Evolutionary conservation across 805 yeast species (phyloP), one percentile per base, ranked within the genome.

Genomic region (Ogataea allantospora): DNA sequence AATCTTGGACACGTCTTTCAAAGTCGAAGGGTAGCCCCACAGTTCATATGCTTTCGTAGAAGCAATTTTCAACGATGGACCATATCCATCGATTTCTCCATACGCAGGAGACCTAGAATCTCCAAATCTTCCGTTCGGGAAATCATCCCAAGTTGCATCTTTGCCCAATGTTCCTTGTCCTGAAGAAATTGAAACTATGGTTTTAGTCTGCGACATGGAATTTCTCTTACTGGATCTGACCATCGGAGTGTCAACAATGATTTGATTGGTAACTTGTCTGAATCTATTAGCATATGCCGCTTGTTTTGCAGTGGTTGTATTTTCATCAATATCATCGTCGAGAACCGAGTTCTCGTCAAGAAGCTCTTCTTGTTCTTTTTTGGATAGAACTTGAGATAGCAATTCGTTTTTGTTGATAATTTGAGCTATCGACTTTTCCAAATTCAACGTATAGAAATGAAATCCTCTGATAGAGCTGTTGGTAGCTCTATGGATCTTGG

Each of bases 61-160:
- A 6, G 82, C 74, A 4, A 87, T 80, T 55, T 89, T 89, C 53
- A 93, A 73, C 2, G 84, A 77, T 0, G 97, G 96, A 2, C 98
- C 98, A 60, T 91, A 93, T 20, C 98, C 98, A 60, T 89, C 97
- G 52, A 91, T 87, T 65, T 91, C 97, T 68, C 98, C 99, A 62
- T 85, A 91, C 1, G 98, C 98, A 13, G 97, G 96, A 22, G 96
- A 87, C 53, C 93, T 72, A 0, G 96, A 85, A 64, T 88, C 95
- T 66, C 97, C 95, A 61, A 87, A 88, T 66, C 98, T 75, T 57
- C 97, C 96, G 62, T 89, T 88, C 18, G 96, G 93, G 62, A 87
- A 89, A 55, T 89, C 98, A 67, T 89, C 98, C 98, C 98, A 89
- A 1, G 89, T 85, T 4, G 95, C 95, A 59, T 86, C 93, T 53